Base-by-base conservation (phyloP, 2,329 filamentous ascomycete genomes). In the Aspergillus oerlinghausenensis region DNA sequence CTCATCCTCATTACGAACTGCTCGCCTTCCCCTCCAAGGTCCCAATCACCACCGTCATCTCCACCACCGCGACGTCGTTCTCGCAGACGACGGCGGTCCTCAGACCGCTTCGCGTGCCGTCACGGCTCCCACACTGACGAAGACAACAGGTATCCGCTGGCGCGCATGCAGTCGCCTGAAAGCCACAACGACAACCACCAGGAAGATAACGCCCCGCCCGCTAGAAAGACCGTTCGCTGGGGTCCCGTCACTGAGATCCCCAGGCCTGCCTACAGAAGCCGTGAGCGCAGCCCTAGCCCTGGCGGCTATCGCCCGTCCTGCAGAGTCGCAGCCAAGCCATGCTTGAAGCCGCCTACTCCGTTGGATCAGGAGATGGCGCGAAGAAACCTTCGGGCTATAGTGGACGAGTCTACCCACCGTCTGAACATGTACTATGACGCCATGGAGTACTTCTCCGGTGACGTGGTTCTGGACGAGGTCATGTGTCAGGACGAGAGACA, bases 291-390 rank as follows among this genome's bases (percentile, higher is more conserved):
- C 26, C 26, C 26, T 28, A 28, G 8, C 26, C 26, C 26, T 9
- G 29, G 29, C 3, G 10, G 29, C 29, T 32, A 32, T 32, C 9
- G 3, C 29, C 3, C 29, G 3, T 32, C 29, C 1, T 28, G 28
- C 5, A 29, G 38, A 23, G 23, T 29, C 8, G 38, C 49, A 2
- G 23, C 26, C 14, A 57, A 52, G 23, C 40, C 60, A 11, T 61
- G 60, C 42, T 49, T 61, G 11, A 64, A 60, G 35, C 56, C 56
- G 2, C 58, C 60, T 10, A 63, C 63, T 3, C 3, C 55, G 1
- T 28, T 35, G 1, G 63, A 64, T 32, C 45, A 59, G 7, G 58
- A 60, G 23, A 63, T 63, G 49, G 28, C 56, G 28, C 38, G 49
- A 23, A 45, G 29, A 2, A 64, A 63, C n/a, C 55, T 61, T 2